These are phyloP conservation scores for Erythrophleum fordii DNA, from an alignment of 306 rosid species.

Conservation along the genomic window DNA sequence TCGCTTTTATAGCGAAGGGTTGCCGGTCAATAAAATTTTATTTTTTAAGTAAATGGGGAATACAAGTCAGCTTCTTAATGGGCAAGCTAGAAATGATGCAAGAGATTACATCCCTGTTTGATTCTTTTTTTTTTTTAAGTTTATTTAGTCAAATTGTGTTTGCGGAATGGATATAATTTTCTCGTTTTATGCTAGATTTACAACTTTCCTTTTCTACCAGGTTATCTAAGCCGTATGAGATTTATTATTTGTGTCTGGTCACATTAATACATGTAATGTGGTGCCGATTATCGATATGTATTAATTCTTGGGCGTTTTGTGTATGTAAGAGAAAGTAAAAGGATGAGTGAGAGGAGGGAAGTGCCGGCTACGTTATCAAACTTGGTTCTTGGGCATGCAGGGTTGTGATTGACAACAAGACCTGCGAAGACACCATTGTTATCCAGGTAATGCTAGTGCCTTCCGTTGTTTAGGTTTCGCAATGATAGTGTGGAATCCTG, in stretches of 20 bases:
- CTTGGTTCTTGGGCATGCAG: slow-evolving; percentile 53
- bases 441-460: slow-evolving; percentile 55
- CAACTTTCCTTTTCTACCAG: background rate
- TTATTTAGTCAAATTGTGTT: slow-evolving; percentile 1
- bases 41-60: background rate
- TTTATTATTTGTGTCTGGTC: background rate
- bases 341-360: too few relatives aligned
- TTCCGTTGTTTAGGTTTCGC: slow-evolving; percentile 5
- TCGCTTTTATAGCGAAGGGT: background rate
- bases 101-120: slow-evolving; percentile 7
- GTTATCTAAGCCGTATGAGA: background rate
- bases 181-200: too few relatives aligned
- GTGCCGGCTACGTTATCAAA: slow-evolving; percentile 33
- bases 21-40: background rate
- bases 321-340: background rate
- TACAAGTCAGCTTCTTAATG: background rate
- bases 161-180: background rate
- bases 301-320: background rate
- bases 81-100: background rate
- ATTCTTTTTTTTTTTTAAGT: slow-evolving; percentile 18
- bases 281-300: background rate
- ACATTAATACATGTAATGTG: background rate
- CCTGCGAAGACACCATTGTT: slow-evolving; percentile 76
- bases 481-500: slow-evolving; percentile 8
- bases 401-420: slow-evolving; percentile 85